A percentile compares a stretch with the other conserved stretches of the same genome.
Evolutionary conservation across 163 green algal species (phyloP).

Genomic region (Chlamydomonas reinhardtii): DNA sequence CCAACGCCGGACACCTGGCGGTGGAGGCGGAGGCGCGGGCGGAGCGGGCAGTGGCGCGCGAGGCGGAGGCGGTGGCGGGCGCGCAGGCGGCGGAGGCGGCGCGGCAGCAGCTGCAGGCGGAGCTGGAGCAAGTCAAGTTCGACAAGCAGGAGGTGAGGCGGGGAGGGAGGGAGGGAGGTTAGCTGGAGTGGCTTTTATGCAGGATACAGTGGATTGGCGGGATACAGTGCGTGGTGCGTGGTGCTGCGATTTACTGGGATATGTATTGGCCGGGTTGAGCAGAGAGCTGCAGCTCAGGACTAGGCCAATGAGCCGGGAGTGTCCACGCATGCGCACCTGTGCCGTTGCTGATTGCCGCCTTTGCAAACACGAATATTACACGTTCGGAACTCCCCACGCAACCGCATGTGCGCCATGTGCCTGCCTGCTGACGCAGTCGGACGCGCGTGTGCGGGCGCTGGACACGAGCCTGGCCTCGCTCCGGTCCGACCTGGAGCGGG

Average conservation of each 20-base stretch:
- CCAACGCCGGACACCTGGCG: conserved; percentile 51
- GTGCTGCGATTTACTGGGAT: too few relatives aligned
- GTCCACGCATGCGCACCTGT: too few relatives aligned
- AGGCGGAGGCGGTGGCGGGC: conserved; percentile 49
- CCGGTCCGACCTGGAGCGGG: conserved; percentile 20
- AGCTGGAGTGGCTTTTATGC: not conserved
- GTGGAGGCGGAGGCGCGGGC: conserved; percentile 54
- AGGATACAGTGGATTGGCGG: too few relatives aligned
- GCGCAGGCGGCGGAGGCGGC: conserved; percentile 53
- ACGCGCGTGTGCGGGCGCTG: conserved; percentile 13
- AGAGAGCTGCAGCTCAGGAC: too few relatives aligned
- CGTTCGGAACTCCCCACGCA: too few relatives aligned
- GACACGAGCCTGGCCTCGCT: conserved; percentile 17
- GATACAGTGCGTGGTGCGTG: too few relatives aligned
- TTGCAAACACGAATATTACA: too few relatives aligned
- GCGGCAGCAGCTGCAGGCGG: conserved; percentile 37
- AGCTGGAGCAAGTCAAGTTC: conserved; percentile 42
- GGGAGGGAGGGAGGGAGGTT: not conserved
- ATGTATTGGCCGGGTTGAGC: too few relatives aligned
- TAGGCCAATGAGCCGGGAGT: too few relatives aligned
- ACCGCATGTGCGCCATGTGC: too few relatives aligned
- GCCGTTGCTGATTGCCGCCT: too few relatives aligned
- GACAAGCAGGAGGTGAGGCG: conserved; percentile 47
- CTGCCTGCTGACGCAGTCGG: conserved; percentile 3
- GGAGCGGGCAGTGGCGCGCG: conserved; percentile 40